Evolutionary conservation across 2,329 filamentous ascomycete species (phyloP), one percentile per base, ranked within the genome.

Genomic region (Lomentospora prolificans): DNA sequence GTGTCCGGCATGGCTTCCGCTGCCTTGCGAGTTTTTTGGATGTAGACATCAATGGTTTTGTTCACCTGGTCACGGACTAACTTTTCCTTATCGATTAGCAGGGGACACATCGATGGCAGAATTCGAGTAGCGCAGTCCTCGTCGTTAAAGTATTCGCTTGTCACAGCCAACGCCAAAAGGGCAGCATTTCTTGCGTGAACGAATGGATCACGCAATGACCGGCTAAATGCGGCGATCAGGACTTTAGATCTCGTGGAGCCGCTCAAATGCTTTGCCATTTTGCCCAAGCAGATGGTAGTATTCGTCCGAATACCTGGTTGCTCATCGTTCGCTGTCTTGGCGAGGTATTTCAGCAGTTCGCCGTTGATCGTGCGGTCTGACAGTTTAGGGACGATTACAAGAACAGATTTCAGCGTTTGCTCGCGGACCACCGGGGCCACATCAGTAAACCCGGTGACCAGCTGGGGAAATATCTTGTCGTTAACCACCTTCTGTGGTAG

Each of bases 251-350:
- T 80, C 3, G 88, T 89, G 61, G 88, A 77, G 1, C 80, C 76
- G 1, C 90, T 89, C 1, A 99, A 76, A 63, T 95, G 87, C 63
- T 90, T 91, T 12, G 94, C 91, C 62, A 99, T 96, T 66, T 96
- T 97, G 22, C 94, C 94, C 0, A 99, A 73, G 66, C 92, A 97
- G 56, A 99, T 99, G 1, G 94, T 99, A 0, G 94, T 99, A 67
- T 99, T 99, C 7, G 94, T 99, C 59, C 94, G 83, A 61, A 99
- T 99, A 0, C 94, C 94, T 1, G 94, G 90, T 65, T 99, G 92
- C 64, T 97, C 94, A 60, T 99, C 94, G 63, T 97, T 99, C 50
- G 94, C 90, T 1, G 92, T 96, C 69, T 95, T 96, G 46, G 94
- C 94, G 27, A 99, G 78, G 65, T 95, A 87, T 63, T 87, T 88